Conservation (phyloP, 1,139 yeast species). For the Debaryomyces udenii region DNA sequence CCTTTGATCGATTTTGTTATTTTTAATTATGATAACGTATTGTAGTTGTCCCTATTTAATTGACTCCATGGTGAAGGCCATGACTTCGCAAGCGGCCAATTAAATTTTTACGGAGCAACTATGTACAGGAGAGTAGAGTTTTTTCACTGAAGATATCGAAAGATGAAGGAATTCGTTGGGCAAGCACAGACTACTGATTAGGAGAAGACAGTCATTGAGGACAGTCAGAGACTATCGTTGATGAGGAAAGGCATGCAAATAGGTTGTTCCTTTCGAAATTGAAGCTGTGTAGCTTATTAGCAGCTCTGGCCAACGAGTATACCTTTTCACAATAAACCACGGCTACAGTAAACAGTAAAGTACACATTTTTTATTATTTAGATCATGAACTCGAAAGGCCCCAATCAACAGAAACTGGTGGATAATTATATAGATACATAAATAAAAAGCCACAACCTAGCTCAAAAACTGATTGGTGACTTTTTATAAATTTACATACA, state of each 20-base stretch:
- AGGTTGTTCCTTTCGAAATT: no score
- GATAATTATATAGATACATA: constrained; percentile 11
- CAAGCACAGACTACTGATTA: no score
- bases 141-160: no score
- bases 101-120: constrained; percentile 9
- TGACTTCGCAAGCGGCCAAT: constrained; percentile 15
- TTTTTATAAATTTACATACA: constrained; percentile 8
- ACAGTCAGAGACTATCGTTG: no score
- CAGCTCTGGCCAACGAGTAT: no score
- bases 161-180: no score
- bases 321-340: no score
- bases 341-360: constrained; percentile 4
- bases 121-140: constrained; percentile 10
- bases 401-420: constrained; percentile 10
- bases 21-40: not conserved
- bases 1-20: constrained; percentile 4
- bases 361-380: constrained; percentile 10
- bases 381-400: constrained; percentile 10
- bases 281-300: no score
- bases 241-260: no score
- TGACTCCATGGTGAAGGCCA: constrained; percentile 5
- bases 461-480: constrained; percentile 2
- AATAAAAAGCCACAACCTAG: constrained; percentile 7
- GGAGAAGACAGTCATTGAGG: no score
- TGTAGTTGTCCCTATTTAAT: constrained; percentile 5